Evolutionary conservation across 2,329 filamentous ascomycete species (phyloP), one percentile per base, ranked within the genome.

Genomic region (Davidsoniella australis): DNA sequence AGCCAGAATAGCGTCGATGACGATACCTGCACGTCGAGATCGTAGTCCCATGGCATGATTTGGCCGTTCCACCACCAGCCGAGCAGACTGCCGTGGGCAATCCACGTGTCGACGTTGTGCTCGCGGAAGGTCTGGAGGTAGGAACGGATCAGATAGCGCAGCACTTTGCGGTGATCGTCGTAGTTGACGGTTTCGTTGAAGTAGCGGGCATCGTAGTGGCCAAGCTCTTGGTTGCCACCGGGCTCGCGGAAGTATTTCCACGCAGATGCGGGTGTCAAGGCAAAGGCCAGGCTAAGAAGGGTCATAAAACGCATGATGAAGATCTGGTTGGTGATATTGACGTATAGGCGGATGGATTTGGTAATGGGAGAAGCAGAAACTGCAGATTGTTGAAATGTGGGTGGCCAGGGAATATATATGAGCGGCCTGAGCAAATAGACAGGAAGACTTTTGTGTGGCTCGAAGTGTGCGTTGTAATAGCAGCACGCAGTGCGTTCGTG

Each of bases 21-120:
- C 16, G 78, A 76, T 24, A 91, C 78, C 64, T 91, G 85, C 0
- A 84, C 83, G 62, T 93, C 85, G 42, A 91, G 68, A 62, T 93
- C 85, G 67, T 78, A 83, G 62, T 91, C 85, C 84, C 84, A 88
- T 0, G 84, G 83, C 66, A 88, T 76, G 59, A 85, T 78, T 64
- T 76, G 65, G 40, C 69, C 73, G 60, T 86, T 89, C 85, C 85
- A 93, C 82, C 83, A 91, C 85, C 85, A 93, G 10, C 85, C 85
- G 18, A 93, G 67, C 45, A 91, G 66, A 4, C 85, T 87, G 45
- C 85, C 85, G 62, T 93, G 85, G 38, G 85, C 85, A 52, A 93
- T 76, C 85, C 85, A 91, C 0, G 85, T 89, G 64, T 89, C 83
- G 54, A 86, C 64, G 5, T 76, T 74, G 48, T 80, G 68, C 16